These are phyloP conservation scores for Aspergillus cavernicola DNA, from an alignment of 495 filamentous ascomycete genomes.

Conservation along the genomic window DNA sequence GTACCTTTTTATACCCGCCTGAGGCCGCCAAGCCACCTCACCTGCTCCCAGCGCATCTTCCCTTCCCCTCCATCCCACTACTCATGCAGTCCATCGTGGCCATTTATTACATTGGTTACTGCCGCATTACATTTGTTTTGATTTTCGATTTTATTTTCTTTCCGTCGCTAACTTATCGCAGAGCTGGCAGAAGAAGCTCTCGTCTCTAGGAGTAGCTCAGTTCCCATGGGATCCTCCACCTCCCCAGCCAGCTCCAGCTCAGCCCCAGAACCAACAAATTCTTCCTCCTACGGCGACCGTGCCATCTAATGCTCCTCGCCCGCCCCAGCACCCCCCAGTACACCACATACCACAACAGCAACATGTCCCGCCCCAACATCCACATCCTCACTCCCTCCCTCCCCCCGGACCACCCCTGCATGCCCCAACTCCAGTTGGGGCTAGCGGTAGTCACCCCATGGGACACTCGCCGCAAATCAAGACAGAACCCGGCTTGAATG, in stretches of 20 bases:
- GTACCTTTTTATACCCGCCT: constrained; percentile 39
- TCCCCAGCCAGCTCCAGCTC: constrained; percentile 35
- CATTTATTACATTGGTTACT: too few relatives aligned
- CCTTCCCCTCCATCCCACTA: constrained; percentile 5
- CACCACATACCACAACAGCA: constrained; percentile 19
- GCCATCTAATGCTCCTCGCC: constrained; percentile 56
- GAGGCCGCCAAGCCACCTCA: constrained; percentile 32
- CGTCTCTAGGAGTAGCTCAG: constrained; percentile 71
- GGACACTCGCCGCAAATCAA: constrained; percentile 60
- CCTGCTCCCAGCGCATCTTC: constrained; percentile 4
- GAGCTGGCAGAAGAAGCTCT: constrained; percentile 91
- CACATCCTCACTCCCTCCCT: constrained; percentile 32
- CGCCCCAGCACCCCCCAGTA: constrained; percentile 24
- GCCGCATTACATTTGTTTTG: too few relatives aligned
- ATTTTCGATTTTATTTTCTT: too few relatives aligned
- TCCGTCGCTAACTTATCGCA: constrained; percentile 37
- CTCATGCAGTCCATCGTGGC: background rate
- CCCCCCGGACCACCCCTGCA: constrained; percentile 19
- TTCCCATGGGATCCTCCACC: constrained; percentile 94
- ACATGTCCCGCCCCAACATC: constrained; percentile 30
- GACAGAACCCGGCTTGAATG: constrained; percentile 62
- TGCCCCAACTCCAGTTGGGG: constrained; percentile 17
- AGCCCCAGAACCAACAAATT: constrained; percentile 32
- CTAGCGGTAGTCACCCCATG: constrained; percentile 26
- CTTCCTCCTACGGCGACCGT: constrained; percentile 48